Percentiles rank a stretch among this genome's conserved stretches.
Evolutionary conservation across 2,329 filamentous ascomycete species (phyloP).

Genomic region (Alternaria triticina): DNA sequence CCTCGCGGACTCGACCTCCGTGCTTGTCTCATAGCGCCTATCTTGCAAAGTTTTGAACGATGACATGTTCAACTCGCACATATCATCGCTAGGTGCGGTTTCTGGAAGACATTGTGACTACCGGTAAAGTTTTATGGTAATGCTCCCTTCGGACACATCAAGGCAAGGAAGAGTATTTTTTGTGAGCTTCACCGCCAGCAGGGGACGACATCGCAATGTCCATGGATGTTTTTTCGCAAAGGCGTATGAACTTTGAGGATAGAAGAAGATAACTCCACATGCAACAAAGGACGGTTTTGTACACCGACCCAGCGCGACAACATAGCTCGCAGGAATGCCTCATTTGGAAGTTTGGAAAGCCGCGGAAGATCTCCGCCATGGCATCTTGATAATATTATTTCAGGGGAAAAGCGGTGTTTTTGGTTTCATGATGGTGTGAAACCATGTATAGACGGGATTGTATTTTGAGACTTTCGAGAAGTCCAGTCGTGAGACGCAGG

Average conservation of each 20-base stretch:
- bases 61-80: too few relatives aligned
- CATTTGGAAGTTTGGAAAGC: not conserved
- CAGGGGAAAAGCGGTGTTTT: not conserved
- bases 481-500: not conserved
- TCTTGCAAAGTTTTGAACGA: too few relatives aligned
- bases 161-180: too few relatives aligned
- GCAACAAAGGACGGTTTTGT: not conserved
- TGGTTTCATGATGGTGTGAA: not conserved
- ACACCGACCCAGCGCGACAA: not conserved
- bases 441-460: too few relatives aligned
- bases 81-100: too few relatives aligned
- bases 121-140: too few relatives aligned
- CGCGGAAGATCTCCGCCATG: not conserved
- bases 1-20: too few relatives aligned
- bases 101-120: too few relatives aligned
- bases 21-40: too few relatives aligned
- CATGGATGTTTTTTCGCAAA: not conserved
- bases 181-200: not conserved
- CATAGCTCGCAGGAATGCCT: not conserved
- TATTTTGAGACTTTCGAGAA: not conserved
- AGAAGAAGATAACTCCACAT: not conserved
- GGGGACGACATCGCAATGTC: rapidly evolving
- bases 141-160: too few relatives aligned
- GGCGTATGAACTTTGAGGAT: not conserved
- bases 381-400: not conserved